Evolutionary conservation across 345 rosid species (phyloP).

Genomic region (Rhodomyrtus tomentosa): DNA sequence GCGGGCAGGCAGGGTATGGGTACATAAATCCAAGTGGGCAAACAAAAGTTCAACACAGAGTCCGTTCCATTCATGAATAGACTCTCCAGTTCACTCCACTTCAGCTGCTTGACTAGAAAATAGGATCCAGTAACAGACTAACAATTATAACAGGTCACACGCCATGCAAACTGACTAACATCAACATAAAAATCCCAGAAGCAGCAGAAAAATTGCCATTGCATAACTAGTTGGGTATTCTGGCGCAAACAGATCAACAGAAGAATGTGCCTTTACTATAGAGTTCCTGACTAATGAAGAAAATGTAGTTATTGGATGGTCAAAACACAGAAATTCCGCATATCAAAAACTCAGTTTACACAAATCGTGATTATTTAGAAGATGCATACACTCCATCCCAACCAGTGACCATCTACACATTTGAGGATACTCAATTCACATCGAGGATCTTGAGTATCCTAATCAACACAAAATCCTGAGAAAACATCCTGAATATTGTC

Average conservation of each 20-base stretch:
- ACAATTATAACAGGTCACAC: neutral
- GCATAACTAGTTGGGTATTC: neutral
- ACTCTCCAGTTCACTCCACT: neutral
- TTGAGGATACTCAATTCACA: too few species aligned
- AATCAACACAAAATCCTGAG: too few species aligned
- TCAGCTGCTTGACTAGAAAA: neutral
- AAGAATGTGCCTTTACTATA: neutral
- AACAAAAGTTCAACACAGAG: neutral
- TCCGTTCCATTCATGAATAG: neutral
- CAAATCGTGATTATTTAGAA: too few species aligned
- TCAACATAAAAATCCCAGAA: neutral
- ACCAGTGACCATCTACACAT: too few species aligned
- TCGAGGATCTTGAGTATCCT: too few species aligned
- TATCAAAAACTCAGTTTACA: neutral
- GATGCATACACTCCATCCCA: too few species aligned
- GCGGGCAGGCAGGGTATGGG: neutral
- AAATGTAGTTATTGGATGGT: neutral
- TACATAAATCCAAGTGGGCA: neutral
- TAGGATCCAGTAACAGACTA: neutral
- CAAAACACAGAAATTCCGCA: neutral
- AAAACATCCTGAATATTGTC: too few species aligned
- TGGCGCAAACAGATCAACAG: neutral
- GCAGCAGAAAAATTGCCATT: neutral
- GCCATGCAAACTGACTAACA: neutral
- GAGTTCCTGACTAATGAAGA: neutral